Base-by-base conservation (phyloP, 129 eudicot species). In the Saposhnikovia divaricata region DNA sequence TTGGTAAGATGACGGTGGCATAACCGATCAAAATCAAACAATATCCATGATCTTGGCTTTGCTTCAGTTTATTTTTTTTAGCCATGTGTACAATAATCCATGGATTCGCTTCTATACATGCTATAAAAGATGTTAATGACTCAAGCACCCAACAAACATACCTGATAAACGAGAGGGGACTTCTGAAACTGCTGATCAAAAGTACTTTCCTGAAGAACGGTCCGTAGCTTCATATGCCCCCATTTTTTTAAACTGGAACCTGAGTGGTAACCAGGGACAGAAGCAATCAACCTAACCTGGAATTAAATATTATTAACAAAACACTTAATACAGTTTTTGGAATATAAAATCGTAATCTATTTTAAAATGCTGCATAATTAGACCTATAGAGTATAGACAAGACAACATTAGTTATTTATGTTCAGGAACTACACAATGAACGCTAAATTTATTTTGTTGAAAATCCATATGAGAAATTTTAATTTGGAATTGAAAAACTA, bases 141-240 rank as follows among this genome's bases (percentile, higher is more conserved):
- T 48, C 16, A 9, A 39, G 7, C 39, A 65, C 75, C 40, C 21
- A 13, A 39, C 9, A 47, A 38, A 44, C 10, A n/a, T 81, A 92
- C 98, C 99, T 96, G 99, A 86, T 96, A 96, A 78, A 92, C 80
- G 76, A 96, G 95, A 80, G 96, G 96, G 11, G 99, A 87, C 78
- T 89, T 88, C 77, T 85, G 89, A 80, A 96, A 96, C 76, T 86
- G 85, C 68, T 88, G 85, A 82, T 89, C 91, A 82, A 92, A 96
- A 59, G 88, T 86, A 85, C 83, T 89, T 75, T 87, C 88, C 79
- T 96, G 97, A 51, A 96, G 91, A 81, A 96, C 80, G 71, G 93
- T 83, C 2, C 99, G 89, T 40, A 96, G 74, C 84, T 96, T 96
- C 98, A 96, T 96, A 80, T 92, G 99, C 42, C 98, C 99, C 99